Conservation (phyloP, 2,329 filamentous ascomycete genomes). For the Trichoderma sp. region DNA sequence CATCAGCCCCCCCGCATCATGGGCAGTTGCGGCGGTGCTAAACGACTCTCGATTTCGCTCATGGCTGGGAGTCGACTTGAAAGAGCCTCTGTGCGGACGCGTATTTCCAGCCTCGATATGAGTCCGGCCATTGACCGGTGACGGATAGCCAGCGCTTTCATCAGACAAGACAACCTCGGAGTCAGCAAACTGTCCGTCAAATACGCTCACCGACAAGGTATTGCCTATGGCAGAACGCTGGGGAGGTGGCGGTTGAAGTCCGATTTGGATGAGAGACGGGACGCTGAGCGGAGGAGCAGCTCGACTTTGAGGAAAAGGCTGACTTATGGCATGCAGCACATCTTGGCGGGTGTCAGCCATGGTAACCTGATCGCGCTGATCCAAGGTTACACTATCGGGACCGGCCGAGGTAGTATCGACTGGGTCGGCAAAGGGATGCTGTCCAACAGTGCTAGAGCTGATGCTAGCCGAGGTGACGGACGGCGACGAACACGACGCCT, state of each 20-base stretch:
- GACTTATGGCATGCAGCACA: conserved; percentile 6
- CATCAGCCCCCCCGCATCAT: conserved; percentile 19
- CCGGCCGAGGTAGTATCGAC: background rate
- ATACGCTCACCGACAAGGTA: conserved; percentile 6
- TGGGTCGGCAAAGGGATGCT: background rate
- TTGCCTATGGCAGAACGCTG: conserved; percentile 5
- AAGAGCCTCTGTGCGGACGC: conserved; percentile 20
- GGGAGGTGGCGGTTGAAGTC: conserved; percentile 11
- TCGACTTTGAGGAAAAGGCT: conserved; percentile 15
- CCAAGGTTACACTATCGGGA: background rate
- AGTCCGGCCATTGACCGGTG: conserved; percentile 24
- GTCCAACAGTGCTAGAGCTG: conserved; percentile 10
- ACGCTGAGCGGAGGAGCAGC: conserved; percentile 23
- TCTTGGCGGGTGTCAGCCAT: background rate
- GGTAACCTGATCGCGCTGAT: background rate
- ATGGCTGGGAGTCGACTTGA: conserved; percentile 23
- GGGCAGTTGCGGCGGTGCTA: conserved; percentile 21
- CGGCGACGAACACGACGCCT: conserved; percentile 9
- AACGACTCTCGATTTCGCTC: conserved; percentile 22
- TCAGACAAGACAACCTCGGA: conserved; percentile 27
- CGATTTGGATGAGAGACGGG: conserved; percentile 24
- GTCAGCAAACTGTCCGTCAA: conserved; percentile 21
- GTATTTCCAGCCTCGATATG: conserved; percentile 8
- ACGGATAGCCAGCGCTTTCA: conserved; percentile 30
- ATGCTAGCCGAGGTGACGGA: conserved; percentile 11